A percentile compares a stretch with the other conserved stretches of the same genome.
phyloP scores from a whole-genome alignment of 768 basidiomycete genomes.

The Termitomyces heimii region DNA sequence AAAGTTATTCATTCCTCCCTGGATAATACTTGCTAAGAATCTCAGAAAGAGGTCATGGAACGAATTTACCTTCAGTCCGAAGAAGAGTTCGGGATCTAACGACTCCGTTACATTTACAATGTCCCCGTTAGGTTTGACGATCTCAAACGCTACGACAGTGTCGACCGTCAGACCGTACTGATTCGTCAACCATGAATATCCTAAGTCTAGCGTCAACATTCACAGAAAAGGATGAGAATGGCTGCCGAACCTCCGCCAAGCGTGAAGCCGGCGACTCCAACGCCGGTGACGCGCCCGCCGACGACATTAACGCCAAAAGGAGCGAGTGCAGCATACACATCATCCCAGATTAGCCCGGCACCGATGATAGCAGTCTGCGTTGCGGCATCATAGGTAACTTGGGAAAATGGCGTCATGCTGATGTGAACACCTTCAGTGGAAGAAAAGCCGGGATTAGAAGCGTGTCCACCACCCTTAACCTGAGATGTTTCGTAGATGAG shows the following conservation, averaged over 20 bases:
- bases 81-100: constrained; percentile 33
- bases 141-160: constrained; percentile 46
- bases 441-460: constrained; percentile 49
- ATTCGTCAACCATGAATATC: constrained; percentile 62
- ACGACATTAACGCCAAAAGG: constrained; percentile 48
- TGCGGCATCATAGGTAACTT: constrained; percentile 33
- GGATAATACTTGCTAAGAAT: neutral
- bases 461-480: constrained; percentile 64
- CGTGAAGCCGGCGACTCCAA: constrained; percentile 54
- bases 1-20: constrained; percentile 65
- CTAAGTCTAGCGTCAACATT: constrained; percentile 23
- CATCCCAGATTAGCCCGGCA: constrained; percentile 57
- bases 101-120: constrained; percentile 28
- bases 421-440: constrained; percentile 60
- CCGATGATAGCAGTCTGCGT: constrained; percentile 37
- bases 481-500: constrained; percentile 11
- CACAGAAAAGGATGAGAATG: constrained; percentile 23
- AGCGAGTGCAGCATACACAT: constrained; percentile 47
- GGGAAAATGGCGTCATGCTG: constrained; percentile 41
- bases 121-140: constrained; percentile 51
- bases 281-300: constrained; percentile 52
- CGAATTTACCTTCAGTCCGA: constrained; percentile 29
- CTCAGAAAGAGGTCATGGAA: neutral
- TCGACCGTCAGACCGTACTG: constrained; percentile 57
- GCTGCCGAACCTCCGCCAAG: constrained; percentile 50